Base-by-base conservation (phyloP, 2,329 filamentous ascomycete genomes). In the Colletotrichum sp. region DNA sequence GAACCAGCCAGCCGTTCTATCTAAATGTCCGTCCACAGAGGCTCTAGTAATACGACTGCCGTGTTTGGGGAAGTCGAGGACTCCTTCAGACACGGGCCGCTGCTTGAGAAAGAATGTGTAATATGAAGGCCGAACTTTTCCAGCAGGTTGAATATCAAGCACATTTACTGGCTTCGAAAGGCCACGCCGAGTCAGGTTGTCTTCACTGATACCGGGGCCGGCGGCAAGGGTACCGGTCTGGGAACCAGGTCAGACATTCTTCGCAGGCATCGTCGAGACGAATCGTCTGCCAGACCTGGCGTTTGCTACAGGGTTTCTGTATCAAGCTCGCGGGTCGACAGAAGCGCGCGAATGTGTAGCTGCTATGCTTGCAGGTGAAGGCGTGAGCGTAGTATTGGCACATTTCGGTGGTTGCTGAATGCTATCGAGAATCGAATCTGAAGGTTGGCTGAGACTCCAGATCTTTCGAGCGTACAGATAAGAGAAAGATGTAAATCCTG, bases 311-410 rank as follows among this genome's bases (percentile, higher is more conserved):
- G 8, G 82, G 82, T 44, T 82, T 85, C 78, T 85, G 84, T 65
- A 84, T 84, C 67, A 85, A 80, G 76, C 78, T 80, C 63, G 84
- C 84, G 3, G 82, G 79, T 26, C 78, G 78, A 79, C 84, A 85
- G 79, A 83, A 84, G 78, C 81, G 80, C 66, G 84, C 84, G 62
- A 85, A 85, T 68, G 80, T 81, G 76, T 82, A 81, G 44, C 79
- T 78, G 66, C 80, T 76, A 80, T 85, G 84, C 71, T 82, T 83
- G 82, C 84, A 85, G 65, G 77, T 76, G 79, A 84, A 84, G 49
- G 79, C 79, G 78, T 85, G 83, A 75, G 84, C 84, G 80, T 85
- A 85, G 80, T 85, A 85, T 67, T 83, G 81, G 76, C 84, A 85
- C 84, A 85, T 85, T 15, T 36, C 79, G 77, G 57, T 26, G 18